Conservation (phyloP, 2,329 filamentous ascomycete genomes). For the Xylaria polymorpha region DNA sequence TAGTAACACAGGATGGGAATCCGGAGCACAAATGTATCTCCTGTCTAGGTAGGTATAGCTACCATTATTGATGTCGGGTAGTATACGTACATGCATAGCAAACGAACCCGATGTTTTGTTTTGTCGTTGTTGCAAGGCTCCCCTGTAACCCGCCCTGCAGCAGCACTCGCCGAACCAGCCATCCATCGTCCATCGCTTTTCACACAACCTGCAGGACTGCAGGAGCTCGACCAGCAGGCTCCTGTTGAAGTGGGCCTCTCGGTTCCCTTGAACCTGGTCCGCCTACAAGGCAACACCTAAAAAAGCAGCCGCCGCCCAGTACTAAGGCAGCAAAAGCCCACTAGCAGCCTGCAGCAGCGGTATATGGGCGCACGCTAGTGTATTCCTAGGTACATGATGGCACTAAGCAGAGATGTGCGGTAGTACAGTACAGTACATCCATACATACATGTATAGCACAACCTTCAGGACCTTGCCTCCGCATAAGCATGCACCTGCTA, state of each 20-base stretch:
- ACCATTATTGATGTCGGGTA: not conserved
- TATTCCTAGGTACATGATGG: not conserved
- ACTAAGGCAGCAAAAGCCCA: slow-evolving; percentile 13
- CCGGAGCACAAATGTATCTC: not conserved
- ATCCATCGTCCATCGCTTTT: slow-evolving; percentile 32
- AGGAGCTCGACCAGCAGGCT: slow-evolving; percentile 27
- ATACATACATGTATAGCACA: no score
- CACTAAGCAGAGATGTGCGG: not conserved
- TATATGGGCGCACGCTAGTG: slow-evolving; percentile 8
- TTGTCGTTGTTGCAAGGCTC: slow-evolving; percentile 28
- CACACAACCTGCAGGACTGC: slow-evolving; percentile 33
- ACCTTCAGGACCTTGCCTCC: not conserved
- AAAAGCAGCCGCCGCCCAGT: slow-evolving; percentile 18
- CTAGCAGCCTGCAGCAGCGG: slow-evolving; percentile 26
- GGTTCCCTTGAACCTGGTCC: slow-evolving; percentile 25
- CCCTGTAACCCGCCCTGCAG: slow-evolving; percentile 40
- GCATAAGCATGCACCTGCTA: not conserved
- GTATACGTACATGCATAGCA: slow-evolving; percentile 5
- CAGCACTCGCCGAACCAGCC: slow-evolving; percentile 45
- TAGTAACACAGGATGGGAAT: no score
- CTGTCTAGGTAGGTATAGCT: not conserved
- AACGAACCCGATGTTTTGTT: slow-evolving; percentile 35
- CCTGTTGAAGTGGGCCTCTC: slow-evolving; percentile 20
- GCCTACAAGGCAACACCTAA: slow-evolving; percentile 20
- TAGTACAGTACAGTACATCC: slow-evolving; percentile 11